These are phyloP conservation scores for Colletotrichum sp. DNA, from an alignment of 2,329 filamentous ascomycete genomes.

Conservation along the genomic window DNA sequence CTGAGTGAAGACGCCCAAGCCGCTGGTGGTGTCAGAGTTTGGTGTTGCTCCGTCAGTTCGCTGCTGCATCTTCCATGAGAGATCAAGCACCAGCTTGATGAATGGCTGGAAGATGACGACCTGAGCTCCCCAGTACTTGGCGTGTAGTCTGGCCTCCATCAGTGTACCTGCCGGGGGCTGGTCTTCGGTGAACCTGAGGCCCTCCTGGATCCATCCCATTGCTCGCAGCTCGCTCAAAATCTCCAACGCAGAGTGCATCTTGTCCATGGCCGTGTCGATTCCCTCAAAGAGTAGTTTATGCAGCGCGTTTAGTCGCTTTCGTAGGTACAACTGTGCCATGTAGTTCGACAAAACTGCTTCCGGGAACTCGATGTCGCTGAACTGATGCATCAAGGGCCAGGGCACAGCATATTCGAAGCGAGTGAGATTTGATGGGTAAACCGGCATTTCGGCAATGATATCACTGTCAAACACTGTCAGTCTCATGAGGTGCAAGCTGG, in stretches of 20 bases:
- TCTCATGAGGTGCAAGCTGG: background rate
- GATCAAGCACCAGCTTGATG: slow-evolving; percentile 60
- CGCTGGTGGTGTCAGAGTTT: slow-evolving; percentile 35
- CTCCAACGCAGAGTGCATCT: slow-evolving; percentile 49
- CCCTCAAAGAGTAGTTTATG: slow-evolving; percentile 61
- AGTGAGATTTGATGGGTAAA: slow-evolving; percentile 66
- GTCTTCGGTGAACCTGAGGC: slow-evolving; percentile 64
- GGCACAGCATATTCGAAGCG: slow-evolving; percentile 69
- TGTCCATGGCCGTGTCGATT: slow-evolving; percentile 38
- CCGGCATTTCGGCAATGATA: slow-evolving; percentile 83
- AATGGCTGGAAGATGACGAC: slow-evolving; percentile 90
- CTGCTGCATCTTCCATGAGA: slow-evolving; percentile 41
- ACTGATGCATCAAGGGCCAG: slow-evolving; percentile 58
- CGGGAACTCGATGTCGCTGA: slow-evolving; percentile 33
- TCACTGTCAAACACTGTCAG: slow-evolving; percentile 60
- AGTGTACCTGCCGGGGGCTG: slow-evolving; percentile 79
- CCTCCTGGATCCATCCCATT: slow-evolving; percentile 51
- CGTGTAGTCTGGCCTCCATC: slow-evolving; percentile 81
- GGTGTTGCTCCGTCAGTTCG: background rate
- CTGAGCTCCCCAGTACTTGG: slow-evolving; percentile 92
- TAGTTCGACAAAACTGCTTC: slow-evolving; percentile 63
- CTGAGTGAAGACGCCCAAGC: slow-evolving; percentile 34
- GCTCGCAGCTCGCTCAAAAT: slow-evolving; percentile 18
- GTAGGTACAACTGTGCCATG: slow-evolving; percentile 65
- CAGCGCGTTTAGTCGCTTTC: slow-evolving; percentile 68